phyloP scores from a whole-genome alignment of 108 stramenopile genomes.

The Stephanodiscus minutulus region DNA sequence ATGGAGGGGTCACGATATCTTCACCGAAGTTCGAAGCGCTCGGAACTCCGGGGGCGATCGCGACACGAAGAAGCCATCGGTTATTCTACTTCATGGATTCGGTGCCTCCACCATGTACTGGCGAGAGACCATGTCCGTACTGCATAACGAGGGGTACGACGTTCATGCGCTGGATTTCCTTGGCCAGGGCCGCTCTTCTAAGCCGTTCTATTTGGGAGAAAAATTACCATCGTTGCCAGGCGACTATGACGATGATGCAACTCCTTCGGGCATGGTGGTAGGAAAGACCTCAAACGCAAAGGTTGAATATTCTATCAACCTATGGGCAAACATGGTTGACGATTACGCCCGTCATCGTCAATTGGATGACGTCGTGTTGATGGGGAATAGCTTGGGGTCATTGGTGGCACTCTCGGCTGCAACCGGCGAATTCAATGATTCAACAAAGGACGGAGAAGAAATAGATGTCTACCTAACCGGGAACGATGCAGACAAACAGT shows the following conservation, averaged over 20 bases:
- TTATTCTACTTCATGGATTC: conserved; percentile 68
- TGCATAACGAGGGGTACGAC: conserved; percentile 55
- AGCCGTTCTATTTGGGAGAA: conserved; percentile 28
- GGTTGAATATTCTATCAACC: conserved; percentile 61
- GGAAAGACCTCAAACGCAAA: conserved; percentile 10
- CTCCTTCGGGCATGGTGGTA: conserved; percentile 1
- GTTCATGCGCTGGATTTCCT: conserved; percentile 68
- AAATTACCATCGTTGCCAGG: not conserved
- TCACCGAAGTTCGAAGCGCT: conserved; percentile 24
- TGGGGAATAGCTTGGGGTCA: conserved; percentile 69
- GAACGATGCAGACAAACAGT: conserved; percentile 9
- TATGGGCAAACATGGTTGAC: conserved; percentile 70
- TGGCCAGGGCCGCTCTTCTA: conserved; percentile 65
- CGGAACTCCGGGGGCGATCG: not conserved
- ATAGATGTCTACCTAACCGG: conserved; percentile 24
- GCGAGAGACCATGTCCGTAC: conserved; percentile 52
- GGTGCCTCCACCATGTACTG: conserved; percentile 68
- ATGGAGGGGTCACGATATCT: conserved; percentile 44
- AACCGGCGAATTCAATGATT: conserved; percentile 55
- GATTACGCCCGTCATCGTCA: conserved; percentile 50
- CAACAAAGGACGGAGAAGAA: conserved; percentile 3
- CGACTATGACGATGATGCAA: not conserved
- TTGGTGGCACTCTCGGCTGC: conserved; percentile 62
- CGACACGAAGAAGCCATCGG: conserved; percentile 23
- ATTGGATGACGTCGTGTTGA: conserved; percentile 51